These are phyloP conservation scores for Daldinia concentrica DNA, from an alignment of 495 filamentous ascomycete genomes.

Conservation along the genomic window DNA sequence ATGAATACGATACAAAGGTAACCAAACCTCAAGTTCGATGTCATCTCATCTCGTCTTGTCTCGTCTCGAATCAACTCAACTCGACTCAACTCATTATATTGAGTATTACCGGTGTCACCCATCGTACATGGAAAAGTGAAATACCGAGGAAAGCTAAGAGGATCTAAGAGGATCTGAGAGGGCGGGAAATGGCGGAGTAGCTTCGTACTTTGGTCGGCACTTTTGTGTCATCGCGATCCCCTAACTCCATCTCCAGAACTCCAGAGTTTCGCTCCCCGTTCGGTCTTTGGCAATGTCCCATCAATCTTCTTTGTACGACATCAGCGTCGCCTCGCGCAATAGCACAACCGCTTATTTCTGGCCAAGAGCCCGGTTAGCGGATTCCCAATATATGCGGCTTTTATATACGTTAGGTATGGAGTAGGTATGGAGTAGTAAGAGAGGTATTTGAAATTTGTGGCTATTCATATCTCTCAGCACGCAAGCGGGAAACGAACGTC, in stretches of 20 bases:
- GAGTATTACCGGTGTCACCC: slow-evolving; percentile 28
- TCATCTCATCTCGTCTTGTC: slow-evolving; percentile 24
- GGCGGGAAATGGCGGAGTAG: slow-evolving; percentile 36
- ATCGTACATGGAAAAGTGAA: slow-evolving; percentile 19
- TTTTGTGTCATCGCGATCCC: slow-evolving; percentile 29
- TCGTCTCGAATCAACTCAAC: slow-evolving; percentile 24
- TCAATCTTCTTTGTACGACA: slow-evolving; percentile 9
- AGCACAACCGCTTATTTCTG: slow-evolving; percentile 13
- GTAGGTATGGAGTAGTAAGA: no score
- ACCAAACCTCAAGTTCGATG: not conserved
- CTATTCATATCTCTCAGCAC: slow-evolving; percentile 7
- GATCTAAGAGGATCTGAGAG: slow-evolving; percentile 3
- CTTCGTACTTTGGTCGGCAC: slow-evolving; percentile 27
- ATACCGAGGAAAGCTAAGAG: slow-evolving; percentile 8
- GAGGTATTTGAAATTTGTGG: slow-evolving; percentile 1
- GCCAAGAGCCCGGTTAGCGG: slow-evolving; percentile 36
- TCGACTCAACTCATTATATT: slow-evolving; percentile 29
- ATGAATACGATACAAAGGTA: slow-evolving; percentile 7
- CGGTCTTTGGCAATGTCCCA: slow-evolving; percentile 1
- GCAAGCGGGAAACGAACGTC: not conserved
- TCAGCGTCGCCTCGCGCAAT: slow-evolving; percentile 28
- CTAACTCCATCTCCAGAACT: slow-evolving; percentile 10
- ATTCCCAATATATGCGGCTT: slow-evolving; percentile 13
- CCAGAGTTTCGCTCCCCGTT: not conserved
- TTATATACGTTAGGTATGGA: not conserved